phyloP scores from a whole-genome alignment of 202 grass and related monocot genomes.

The Schoenoplectus triqueter region DNA sequence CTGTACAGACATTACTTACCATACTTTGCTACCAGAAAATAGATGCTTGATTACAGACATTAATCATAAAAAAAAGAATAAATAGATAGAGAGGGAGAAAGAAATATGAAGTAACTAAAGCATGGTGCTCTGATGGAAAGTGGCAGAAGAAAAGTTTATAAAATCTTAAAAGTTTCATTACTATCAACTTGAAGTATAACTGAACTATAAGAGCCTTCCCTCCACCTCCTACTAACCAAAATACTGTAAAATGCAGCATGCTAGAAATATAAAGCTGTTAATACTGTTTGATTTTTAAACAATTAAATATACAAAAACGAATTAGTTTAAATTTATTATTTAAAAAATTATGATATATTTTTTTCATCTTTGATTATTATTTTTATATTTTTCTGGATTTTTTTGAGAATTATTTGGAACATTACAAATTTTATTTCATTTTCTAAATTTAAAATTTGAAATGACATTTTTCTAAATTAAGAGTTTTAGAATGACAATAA shows the following conservation, averaged over 20 bases:
- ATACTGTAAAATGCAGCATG: not conserved
- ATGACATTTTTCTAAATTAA: too few relatives aligned
- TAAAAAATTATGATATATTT: too few relatives aligned
- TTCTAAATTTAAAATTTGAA: too few relatives aligned
- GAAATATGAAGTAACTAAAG: not conserved
- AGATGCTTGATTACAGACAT: not conserved
- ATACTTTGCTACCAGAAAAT: not conserved
- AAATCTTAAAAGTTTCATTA: not conserved
- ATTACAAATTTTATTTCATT: too few relatives aligned
- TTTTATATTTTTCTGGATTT: too few relatives aligned
- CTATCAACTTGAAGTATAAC: not conserved
- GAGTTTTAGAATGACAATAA: too few relatives aligned
- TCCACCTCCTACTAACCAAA: not conserved
- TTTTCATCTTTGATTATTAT: too few relatives aligned
- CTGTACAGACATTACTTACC: slow-evolving; percentile 36
- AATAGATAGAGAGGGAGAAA: not conserved
- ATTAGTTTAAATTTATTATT: too few relatives aligned
- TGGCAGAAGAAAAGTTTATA: not conserved
- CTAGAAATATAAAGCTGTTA: not conserved
- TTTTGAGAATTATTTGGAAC: too few relatives aligned
- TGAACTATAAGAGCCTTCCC: not conserved
- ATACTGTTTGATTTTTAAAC: too few relatives aligned
- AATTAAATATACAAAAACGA: too few relatives aligned
- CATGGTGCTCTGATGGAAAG: not conserved
- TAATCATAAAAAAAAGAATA: not conserved